Evolutionary conservation across 129 eudicot species (phyloP).

Genomic region (Logfia minima): DNA sequence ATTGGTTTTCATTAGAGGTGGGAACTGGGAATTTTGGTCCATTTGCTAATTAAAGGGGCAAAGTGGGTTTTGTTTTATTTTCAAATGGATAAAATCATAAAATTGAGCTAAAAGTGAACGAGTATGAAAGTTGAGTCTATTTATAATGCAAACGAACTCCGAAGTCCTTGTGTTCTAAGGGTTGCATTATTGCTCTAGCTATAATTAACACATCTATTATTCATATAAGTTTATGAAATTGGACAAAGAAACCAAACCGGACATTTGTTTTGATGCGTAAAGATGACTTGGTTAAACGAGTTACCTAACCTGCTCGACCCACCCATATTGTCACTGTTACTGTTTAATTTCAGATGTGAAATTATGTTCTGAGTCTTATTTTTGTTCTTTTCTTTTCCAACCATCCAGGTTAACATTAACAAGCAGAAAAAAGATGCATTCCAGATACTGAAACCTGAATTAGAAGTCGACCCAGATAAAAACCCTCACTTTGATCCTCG

Average conservation of each 20-base stretch:
- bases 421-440: slow-evolving; percentile 96
- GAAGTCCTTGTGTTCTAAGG: not conserved
- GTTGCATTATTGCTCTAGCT: not conserved
- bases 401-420: slow-evolving; percentile 81
- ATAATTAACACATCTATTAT: not conserved
- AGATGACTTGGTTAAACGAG: not conserved
- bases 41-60: not conserved
- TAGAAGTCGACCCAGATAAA: slow-evolving; percentile 86
- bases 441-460: slow-evolving; percentile 86
- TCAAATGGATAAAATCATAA: not conserved
- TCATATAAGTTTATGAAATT: not conserved
- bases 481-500: slow-evolving; percentile 90
- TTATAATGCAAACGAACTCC: not conserved
- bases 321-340: not conserved
- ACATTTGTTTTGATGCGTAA: not conserved
- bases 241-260: not conserved
- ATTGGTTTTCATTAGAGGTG: not conserved
- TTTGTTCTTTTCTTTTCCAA: not conserved
- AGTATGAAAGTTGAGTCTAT: not conserved
- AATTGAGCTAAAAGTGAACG: not conserved
- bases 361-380: not conserved
- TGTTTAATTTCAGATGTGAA: not conserved
- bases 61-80: not conserved
- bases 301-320: not conserved
- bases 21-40: not conserved